Evolutionary conservation across 2,329 filamentous ascomycete genomes (phyloP).

Genomic region (Achaetomium macrosporum): DNA sequence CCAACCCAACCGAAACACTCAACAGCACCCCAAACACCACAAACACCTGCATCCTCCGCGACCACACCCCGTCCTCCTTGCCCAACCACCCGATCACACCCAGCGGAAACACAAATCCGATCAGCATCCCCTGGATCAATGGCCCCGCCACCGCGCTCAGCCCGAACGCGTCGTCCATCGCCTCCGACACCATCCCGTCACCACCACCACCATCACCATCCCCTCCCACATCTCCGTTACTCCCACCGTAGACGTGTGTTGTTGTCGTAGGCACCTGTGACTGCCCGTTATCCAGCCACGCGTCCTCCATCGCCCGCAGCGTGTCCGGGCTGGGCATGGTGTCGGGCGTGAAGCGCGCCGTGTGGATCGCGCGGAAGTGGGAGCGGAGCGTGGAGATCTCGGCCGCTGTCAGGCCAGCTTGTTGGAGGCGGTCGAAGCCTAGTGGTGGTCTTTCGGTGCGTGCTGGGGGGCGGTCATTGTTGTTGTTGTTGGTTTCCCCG

Average conservation of each 20-base stretch:
- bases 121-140: constrained; percentile 78
- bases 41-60: constrained; percentile 75
- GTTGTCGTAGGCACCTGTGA: constrained; percentile 20
- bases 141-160: constrained; percentile 64
- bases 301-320: constrained; percentile 74
- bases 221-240: constrained; percentile 19
- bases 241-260: too few relatives aligned
- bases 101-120: constrained; percentile 93
- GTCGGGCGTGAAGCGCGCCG: constrained; percentile 76
- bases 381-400: constrained; percentile 81
- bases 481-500: neutral
- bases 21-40: constrained; percentile 79
- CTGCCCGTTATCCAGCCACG: constrained; percentile 74
- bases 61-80: constrained; percentile 82
- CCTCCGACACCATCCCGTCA: constrained; percentile 32
- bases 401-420: constrained; percentile 71
- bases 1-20: constrained; percentile 68
- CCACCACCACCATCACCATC: constrained; percentile 34
- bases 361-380: constrained; percentile 83
- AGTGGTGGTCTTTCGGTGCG: constrained; percentile 33
- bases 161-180: constrained; percentile 35
- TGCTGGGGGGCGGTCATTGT: constrained; percentile 42
- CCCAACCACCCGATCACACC: constrained; percentile 81
- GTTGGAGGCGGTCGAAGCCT: constrained; percentile 82
- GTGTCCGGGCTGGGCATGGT: constrained; percentile 76